Evolutionary conservation across 2,329 filamentous ascomycete genomes (phyloP), one percentile per base, ranked within the genome.

Genomic region (Lojkania enalia): DNA sequence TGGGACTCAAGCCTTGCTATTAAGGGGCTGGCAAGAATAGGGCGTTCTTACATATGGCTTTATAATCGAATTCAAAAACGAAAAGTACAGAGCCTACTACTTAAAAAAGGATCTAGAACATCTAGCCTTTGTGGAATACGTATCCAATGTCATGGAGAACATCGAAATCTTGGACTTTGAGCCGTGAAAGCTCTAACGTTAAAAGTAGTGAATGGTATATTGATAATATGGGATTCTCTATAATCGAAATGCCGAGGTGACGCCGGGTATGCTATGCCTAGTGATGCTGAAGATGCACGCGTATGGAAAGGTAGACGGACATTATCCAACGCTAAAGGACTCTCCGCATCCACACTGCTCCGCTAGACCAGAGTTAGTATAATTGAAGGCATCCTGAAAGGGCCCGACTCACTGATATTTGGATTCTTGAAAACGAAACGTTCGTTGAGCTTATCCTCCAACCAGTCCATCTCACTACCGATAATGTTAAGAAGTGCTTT

Each of bases 381-480:
- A 9, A 5, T 19, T 19, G 12, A 21, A 4, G 9, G 5, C 14
- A 12, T 7, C 14, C 3, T 4, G 6, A 29, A 6, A 7, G n/a
- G 19, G 18, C 15, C 9, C 14, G 19, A 85, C 91, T 82, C 76
- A 96, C 91, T 99, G 67, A 97, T 97, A 65, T 99, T 99, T 2
- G 94, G 94, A 69, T 99, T 99, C 67, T 83, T 86, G 74, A 99
- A 99, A 39, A 96, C 85, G 71, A 99, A 99, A 54, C 88, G 80
- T 71, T 91, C 82, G 69, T 87, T 95, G 54, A 99, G 74, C 75
- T 95, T 96, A 61, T 97, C 94, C 73, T 97, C 91, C 9, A 92
- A 80, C 91, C 92, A 99, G 66, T 99, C 94, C 94, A 99, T 99
- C 74, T 97, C 92, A 65, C 88, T 96, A 4, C 94, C 94, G 60